Base-by-base conservation (phyloP, 208 protist genomes). In the Cochliopodium minus region DNA sequence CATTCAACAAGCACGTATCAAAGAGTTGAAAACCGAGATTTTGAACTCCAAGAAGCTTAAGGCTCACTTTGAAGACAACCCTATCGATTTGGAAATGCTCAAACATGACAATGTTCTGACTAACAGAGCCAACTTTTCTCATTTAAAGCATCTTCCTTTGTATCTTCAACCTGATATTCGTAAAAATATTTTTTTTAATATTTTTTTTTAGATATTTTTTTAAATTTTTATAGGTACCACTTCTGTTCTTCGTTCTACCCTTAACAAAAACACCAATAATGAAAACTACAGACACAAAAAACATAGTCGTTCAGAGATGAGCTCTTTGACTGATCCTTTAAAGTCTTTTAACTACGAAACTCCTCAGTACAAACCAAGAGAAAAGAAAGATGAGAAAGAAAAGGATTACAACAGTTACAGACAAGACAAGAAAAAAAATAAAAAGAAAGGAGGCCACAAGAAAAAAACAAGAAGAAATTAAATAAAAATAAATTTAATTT, bases 111-210 rank as follows among this genome's bases (percentile, higher is more conserved):
- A 15, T 57, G 17, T 33, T 48, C 46, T 48, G 45, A 38, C 32
- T 25, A 11, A 35, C 26, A 13, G 17, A 11, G 11, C 13, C 32
- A 13, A 13, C 49, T 13, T 13, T 13, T 17, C 15, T 13, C 26
- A 11, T 17, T 20, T 33, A 33, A 38, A 30, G 15, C 26, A 56
- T n/a, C 46, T 11, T 11, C 11, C 56, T 48, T 13, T 57, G n/a
- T 22, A 65, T 89, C n/a, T 81, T 81, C 3, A 62, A 78, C 34
- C 87, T 87, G 67, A 86, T 89, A 78, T 60, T 70, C 34, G 64
- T 86, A 46, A 47, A 71, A 10, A 64, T 62, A 0, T 71, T 73
- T n/a, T 81, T 86, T 28, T n/a, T n/a, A n/a, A n/a, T n/a, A n/a
- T n/a, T n/a, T n/a, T n/a, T n/a, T n/a, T n/a, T n/a, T n/a, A n/a